Conservation (phyloP, 2,329 filamentous ascomycete species). For the Allantophomopsis lycopodina region DNA sequence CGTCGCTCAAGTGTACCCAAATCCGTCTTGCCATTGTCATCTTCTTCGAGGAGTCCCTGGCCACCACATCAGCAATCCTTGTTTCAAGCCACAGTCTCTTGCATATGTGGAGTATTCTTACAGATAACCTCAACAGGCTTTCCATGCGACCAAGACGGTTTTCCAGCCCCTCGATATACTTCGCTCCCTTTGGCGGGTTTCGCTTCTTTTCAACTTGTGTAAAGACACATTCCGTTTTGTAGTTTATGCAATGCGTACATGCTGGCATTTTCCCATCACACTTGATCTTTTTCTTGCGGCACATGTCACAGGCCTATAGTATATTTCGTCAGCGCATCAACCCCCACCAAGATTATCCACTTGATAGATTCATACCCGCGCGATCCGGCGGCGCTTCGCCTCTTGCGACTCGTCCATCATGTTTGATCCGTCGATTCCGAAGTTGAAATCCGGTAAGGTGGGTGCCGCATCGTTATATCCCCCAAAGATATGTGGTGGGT, state of each 20-base stretch:
- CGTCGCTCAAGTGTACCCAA: constrained; percentile 78
- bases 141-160: constrained; percentile 95
- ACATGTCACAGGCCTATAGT: constrained; percentile 50
- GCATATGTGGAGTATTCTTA: constrained; percentile 20
- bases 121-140: constrained; percentile 73
- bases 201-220: constrained; percentile 99
- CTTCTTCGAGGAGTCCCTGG: constrained; percentile 66
- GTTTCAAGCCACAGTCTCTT: constrained; percentile 3
- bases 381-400: constrained; percentile 49
- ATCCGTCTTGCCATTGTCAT: constrained; percentile 76
- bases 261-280: constrained; percentile 92
- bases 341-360: not conserved
- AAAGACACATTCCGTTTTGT: constrained; percentile 95
- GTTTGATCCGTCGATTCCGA: constrained; percentile 43
- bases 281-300: constrained; percentile 86
- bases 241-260: constrained; percentile 92
- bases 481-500: constrained; percentile 57
- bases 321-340: constrained; percentile 1
- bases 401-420: constrained; percentile 59
- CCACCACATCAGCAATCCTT: constrained; percentile 6
- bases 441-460: constrained; percentile 39
- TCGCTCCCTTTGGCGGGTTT: constrained; percentile 91
- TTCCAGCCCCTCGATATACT: constrained; percentile 95
- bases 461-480: constrained; percentile 44
- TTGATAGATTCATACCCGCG: constrained; percentile 36